Conservation (phyloP, 2,329 filamentous ascomycete genomes). For the Phoma sp. region DNA sequence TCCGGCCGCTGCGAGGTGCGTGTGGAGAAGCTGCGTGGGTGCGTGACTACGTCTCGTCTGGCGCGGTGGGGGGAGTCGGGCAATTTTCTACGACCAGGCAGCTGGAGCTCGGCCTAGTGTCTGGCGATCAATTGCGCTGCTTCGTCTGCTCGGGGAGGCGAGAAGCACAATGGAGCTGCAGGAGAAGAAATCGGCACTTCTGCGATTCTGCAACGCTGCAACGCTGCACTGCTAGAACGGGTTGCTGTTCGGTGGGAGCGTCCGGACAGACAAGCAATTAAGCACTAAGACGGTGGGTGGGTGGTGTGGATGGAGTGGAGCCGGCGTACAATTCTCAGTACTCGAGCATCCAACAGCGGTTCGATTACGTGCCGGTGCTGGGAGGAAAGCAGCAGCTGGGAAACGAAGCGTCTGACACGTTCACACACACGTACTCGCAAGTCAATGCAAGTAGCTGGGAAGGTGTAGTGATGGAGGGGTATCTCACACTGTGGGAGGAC, state of each 20-base stretch:
- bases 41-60: neutral
- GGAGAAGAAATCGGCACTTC: no score
- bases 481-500: constrained; percentile 15
- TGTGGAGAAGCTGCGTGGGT: constrained; percentile 9
- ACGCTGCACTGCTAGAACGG: constrained; percentile 3
- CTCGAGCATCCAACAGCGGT: constrained; percentile 8
- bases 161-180: neutral
- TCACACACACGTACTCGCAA: constrained; percentile 3
- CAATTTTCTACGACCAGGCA: constrained; percentile 30
- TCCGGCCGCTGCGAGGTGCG: constrained; percentile 32
- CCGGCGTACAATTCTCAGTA: constrained; percentile 17
- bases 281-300: constrained; percentile 16
- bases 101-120: constrained; percentile 33
- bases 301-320: constrained; percentile 3
- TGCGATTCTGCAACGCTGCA: neutral
- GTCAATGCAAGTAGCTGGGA: constrained; percentile 11
- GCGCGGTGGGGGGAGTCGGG: constrained; percentile 27
- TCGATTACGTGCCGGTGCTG: constrained; percentile 12
- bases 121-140: neutral
- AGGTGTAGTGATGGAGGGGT: neutral
- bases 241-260: constrained; percentile 26
- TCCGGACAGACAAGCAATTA: constrained; percentile 29
- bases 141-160: neutral
- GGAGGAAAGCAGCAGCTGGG: constrained; percentile 14
- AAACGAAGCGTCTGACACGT: constrained; percentile 4